phyloP scores from a whole-genome alignment of 148 eudicot species.

The Rhododendron ferrugineum region DNA sequence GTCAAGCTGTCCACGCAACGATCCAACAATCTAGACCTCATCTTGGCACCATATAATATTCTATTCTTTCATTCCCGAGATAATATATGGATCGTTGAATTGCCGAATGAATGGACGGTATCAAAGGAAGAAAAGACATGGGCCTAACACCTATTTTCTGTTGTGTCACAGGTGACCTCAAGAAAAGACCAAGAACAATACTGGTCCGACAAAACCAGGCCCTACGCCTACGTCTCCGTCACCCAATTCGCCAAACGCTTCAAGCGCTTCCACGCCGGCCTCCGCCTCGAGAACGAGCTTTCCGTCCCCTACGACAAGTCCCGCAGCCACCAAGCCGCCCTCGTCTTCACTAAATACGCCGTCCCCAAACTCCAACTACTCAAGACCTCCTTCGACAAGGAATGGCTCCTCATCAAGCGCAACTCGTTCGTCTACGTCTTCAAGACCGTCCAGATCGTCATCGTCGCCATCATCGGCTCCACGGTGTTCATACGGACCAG shows the following conservation, averaged over 20 bases:
- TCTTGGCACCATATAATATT: too few species aligned
- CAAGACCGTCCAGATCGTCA: constrained; percentile 57
- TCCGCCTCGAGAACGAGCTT: constrained; percentile 58
- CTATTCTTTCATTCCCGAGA: too few species aligned
- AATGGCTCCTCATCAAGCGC: constrained; percentile 64
- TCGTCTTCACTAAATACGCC: constrained; percentile 41
- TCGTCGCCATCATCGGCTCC: constrained; percentile 48
- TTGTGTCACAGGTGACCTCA: constrained; percentile 52
- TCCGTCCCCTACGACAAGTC: constrained; percentile 57
- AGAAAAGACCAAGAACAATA: constrained; percentile 77
- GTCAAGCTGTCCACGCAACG: fast-evolving
- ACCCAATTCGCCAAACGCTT: constrained; percentile 49
- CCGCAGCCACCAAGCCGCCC: constrained; percentile 56
- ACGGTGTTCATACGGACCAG: constrained; percentile 55
- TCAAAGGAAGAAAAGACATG: not conserved
- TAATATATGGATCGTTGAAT: too few species aligned
- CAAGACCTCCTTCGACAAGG: constrained; percentile 67
- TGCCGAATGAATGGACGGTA: too few species aligned
- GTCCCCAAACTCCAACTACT: constrained; percentile 55
- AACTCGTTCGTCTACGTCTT: constrained; percentile 69
- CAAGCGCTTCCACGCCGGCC: constrained; percentile 68
- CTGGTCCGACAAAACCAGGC: constrained; percentile 48
- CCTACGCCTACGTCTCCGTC: constrained; percentile 54
- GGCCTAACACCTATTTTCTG: not conserved
- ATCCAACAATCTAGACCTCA: too few species aligned